Evolutionary conservation across 768 basidiomycete genomes (phyloP), one percentile per base, ranked within the genome.

Genomic region (Stropharia rugosoannulata): DNA sequence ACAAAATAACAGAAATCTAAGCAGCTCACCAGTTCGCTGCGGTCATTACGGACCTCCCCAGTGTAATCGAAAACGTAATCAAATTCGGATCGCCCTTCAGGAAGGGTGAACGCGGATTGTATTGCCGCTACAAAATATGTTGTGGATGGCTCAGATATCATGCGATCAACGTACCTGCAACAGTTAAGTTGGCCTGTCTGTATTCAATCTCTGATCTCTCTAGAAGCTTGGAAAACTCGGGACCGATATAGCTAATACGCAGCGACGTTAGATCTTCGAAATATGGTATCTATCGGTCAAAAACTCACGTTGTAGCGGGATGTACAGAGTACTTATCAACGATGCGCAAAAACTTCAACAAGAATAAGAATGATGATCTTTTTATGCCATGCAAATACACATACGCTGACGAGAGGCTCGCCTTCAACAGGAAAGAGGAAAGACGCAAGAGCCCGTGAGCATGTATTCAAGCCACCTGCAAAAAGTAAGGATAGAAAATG

Each of bases 51-150:
- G 54, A 90, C 75, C 69, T 94, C 92, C 41, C 93, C 93, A 2
- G 89, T 88, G 61, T 87, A 83, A 73, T 95, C 93, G 68, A 93
- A 93, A 18, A 94, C 88, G 70, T 89, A 87, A 55, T 85, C 78
- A 69, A 86, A 95, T 4, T 86, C 77, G n/a, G 78, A 69, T 59
- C 82, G 74, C 51, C 88, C 90, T 57, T 82, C 80, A 1, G 85
- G 81, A 8, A 90, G 87, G 55, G 89, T 86, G 60, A 91, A 94
- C 32, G 77, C 76, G 16, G 85, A 76, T 39, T 82, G 73, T 49
- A 95, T 85, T 18, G 81, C 83, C 37, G 83, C 91, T 93, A 62
- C 38, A 51, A 36, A 37, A 15, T 37, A 47, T 46, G 16, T 35
- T 22, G 9, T 46, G 25, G 22, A 40, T 12, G 7, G 50, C 61